Base-by-base conservation (phyloP, 1,139 yeast genomes). In the Geotrichum restrictum region DNA sequence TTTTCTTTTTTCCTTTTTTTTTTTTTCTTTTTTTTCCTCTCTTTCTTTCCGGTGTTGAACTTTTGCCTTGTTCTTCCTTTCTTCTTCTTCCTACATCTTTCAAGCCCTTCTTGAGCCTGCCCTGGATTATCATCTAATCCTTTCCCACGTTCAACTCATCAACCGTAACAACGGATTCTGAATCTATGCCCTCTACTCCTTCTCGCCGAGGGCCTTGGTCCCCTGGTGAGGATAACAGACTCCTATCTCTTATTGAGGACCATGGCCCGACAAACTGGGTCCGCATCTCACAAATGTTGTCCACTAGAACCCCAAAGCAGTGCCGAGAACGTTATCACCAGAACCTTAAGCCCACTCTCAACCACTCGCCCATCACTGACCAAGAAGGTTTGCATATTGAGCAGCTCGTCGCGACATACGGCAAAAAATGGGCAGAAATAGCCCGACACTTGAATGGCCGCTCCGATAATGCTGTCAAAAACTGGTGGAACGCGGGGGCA, bases 401-500 rank as follows among this genome's bases (percentile, higher is more conserved):
- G 69, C 81, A 81, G 59, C 75, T 89, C 53, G 96, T 89, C 43
- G 80, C 78, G 10, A 80, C 81, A 60, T 80, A 86, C 65, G 97
- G 97, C 49, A 88, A 88, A 68, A 80, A 87, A 64, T 89, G 97
- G 97, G 96, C 96, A 0, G 96, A 88, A 65, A 89, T 89, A 49
- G 88, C 95, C 24, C 78, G 96, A 50, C 95, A 88, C 68, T 71
- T 89, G 57, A 84, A 86, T 59, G 96, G 96, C 1, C 74, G 96
- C 52, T 80, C 88, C 16, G 97, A 89, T 69, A 89, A 89, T 68
- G 93, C 96, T 29, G 88, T 89, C 61, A 89, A 89, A 66, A 88
- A 88, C 70, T 89, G 96, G 96, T 89, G 96, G 96, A 89, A 89
- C 64, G 95, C 95, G 6, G 94, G 95, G 11, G 91, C 94, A 16